Base-by-base conservation (phyloP, 768 basidiomycete genomes). In the Russula compacta region DNA sequence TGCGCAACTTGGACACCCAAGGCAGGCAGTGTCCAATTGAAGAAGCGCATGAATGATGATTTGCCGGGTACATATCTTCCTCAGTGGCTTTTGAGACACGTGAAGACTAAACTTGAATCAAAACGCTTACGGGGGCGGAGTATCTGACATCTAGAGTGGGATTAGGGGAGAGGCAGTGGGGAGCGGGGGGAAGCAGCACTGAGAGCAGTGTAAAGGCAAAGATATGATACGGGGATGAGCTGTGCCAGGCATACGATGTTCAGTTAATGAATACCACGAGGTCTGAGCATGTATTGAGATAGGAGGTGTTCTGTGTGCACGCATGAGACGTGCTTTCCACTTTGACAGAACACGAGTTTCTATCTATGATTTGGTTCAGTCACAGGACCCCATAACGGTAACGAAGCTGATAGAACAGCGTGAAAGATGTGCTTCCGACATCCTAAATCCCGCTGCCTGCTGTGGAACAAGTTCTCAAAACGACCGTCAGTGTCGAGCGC, bases 401-500 rank as follows among this genome's bases (percentile, higher is more conserved):
- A 43, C 59, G 10, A n/a, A 9, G 24, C 44, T 24, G 17, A 43
- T 17, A 42, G 33, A 49, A 42, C 15, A 17, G 12, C 33, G n/a
- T 43, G 5, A 36, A 55, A 43, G 47, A 49, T 33, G 29, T 46
- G 52, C 9, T 60, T 15, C 59, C 12, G 14, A 59, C 47, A 53
- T 40, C 8, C 32, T 33, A 21, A 51, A 11, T 36, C 11, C 14
- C 21, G 17, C 29, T 5, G 15, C 44, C 44, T 29, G 44, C 44
- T 83, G 85, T 71, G 85, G 84, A 17, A 86, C 84, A 2, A 29
- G 24, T 29, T 29, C 24, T 29, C 24, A 29, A 29, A 66, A 92
- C 89, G 10, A 75, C 83, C 33, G 76, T 77, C 38, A 89, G 86
- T 69, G 69, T 84, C 43, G 86, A 89, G 66, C 76, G 85, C 65